Evolutionary conservation across 495 filamentous ascomycete species (phyloP).

Genomic region (Niebla homalea): DNA sequence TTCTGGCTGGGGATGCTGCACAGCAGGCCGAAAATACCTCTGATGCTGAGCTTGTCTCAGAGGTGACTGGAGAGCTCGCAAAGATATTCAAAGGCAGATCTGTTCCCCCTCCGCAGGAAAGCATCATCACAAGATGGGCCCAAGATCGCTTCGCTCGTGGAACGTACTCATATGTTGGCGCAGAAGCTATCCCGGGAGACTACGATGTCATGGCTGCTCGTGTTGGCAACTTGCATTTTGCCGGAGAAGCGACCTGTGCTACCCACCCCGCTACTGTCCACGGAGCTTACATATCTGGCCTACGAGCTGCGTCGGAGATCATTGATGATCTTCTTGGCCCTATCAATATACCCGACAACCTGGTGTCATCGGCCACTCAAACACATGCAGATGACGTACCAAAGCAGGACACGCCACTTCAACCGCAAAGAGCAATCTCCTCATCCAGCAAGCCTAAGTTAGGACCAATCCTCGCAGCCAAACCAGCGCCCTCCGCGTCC

Average conservation of each 20-base stretch:
- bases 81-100: constrained; percentile 47
- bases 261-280: constrained; percentile 96
- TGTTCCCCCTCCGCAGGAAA: constrained; percentile 68
- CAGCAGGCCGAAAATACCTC: constrained; percentile 64
- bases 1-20: constrained; percentile 96
- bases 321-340: constrained; percentile 67
- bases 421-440: not conserved
- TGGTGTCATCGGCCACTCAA: constrained; percentile 42
- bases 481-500: constrained; percentile 16
- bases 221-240: constrained; percentile 85
- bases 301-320: constrained; percentile 77
- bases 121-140: constrained; percentile 89
- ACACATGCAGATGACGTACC: constrained; percentile 19
- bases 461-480: constrained; percentile 17
- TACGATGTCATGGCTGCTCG: constrained; percentile 85
- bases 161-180: constrained; percentile 86
- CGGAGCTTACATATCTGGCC: constrained; percentile 85
- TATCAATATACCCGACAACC: constrained; percentile 58
- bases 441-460: constrained; percentile 7
- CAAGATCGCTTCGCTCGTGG: constrained; percentile 79
- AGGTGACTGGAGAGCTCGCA: constrained; percentile 62
- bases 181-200: constrained; percentile 67
- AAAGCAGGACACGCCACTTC: constrained; percentile 1
- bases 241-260: constrained; percentile 88
- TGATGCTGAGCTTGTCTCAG: constrained; percentile 59